A percentile compares a stretch with the other conserved stretches of the same genome.
Evolutionary conservation across 2,329 filamentous ascomycete genomes (phyloP).

Genomic region (Neoascochyta sp.): DNA sequence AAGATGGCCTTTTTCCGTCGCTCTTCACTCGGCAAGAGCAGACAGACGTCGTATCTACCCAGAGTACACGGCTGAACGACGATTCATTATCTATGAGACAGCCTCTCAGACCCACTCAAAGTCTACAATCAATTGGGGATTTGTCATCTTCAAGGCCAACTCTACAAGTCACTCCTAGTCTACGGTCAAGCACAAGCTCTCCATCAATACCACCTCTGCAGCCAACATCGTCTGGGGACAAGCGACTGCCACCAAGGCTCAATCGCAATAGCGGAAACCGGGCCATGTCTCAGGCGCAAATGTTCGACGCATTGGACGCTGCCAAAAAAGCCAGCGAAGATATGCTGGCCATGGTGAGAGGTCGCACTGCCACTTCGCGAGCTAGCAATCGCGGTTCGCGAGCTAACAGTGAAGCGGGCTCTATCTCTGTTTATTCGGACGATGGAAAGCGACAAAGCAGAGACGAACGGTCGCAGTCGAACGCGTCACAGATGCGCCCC

Average conservation of each 20-base stretch:
- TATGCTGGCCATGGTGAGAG: not conserved
- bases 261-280: conserved; percentile 25
- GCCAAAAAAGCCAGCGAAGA: conserved; percentile 11
- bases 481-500: conserved; percentile 4
- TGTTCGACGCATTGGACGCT: conserved; percentile 27
- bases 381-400: conserved; percentile 7
- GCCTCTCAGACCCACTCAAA: too few relatives aligned
- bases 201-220: not conserved
- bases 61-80: too few relatives aligned
- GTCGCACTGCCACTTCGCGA: too few relatives aligned
- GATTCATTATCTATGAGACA: too few relatives aligned
- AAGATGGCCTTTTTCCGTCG: too few relatives aligned
- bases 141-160: too few relatives aligned
- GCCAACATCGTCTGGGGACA: conserved; percentile 8
- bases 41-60: too few relatives aligned
- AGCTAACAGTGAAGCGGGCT: conserved; percentile 9
- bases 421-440: conserved; percentile 15
- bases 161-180: too few relatives aligned
- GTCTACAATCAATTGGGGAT: too few relatives aligned
- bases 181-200: too few relatives aligned
- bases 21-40: too few relatives aligned
- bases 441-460: conserved; percentile 1
- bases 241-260: conserved; percentile 18
- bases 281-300: conserved; percentile 28
- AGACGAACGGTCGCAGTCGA: conserved; percentile 1